A percentile compares a stretch with the other conserved stretches of the same genome.
Conservation (phyloP, 106 monocot species). For the Ottelia alismoides region DNA sequence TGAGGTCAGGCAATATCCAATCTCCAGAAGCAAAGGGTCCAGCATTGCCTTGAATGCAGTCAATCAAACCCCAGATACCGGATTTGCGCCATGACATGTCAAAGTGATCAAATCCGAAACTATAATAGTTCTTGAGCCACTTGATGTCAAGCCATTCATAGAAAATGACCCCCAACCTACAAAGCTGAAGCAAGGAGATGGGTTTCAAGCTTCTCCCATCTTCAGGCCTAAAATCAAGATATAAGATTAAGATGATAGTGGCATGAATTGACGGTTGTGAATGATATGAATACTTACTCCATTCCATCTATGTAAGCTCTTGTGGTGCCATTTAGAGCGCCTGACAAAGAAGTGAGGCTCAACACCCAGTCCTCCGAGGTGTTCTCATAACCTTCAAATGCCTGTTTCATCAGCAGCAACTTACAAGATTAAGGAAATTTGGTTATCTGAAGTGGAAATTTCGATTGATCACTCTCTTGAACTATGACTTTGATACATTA, state of each 20-base stretch:
- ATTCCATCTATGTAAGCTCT: constrained; percentile 84
- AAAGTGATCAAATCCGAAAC: constrained; percentile 92
- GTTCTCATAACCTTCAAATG: constrained; percentile 51
- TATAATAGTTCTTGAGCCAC: constrained; percentile 88
- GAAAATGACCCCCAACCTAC: constrained; percentile 45
- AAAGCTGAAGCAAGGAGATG: constrained; percentile 66
- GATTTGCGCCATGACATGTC: constrained; percentile 45
- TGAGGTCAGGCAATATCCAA: constrained; percentile 94
- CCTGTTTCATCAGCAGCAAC: no score
- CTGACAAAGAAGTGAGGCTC: constrained; percentile 81
- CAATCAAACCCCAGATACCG: constrained; percentile 50
- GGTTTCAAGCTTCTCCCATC: constrained; percentile 67
- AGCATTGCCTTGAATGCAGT: constrained; percentile 40
- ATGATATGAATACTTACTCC: no score
- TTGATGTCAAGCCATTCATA: constrained; percentile 78
- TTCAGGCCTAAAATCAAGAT: no score
- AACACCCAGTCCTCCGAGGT: constrained; percentile 80
- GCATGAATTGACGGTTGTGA: no score
- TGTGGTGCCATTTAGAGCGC: constrained; percentile 90
- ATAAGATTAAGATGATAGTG: no score
- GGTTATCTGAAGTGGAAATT: no score
- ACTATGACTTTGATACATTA: no score
- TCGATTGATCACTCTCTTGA: no score
- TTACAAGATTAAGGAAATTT: no score
- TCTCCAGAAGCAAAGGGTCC: constrained; percentile 84